These are phyloP conservation scores for Blastocystis hominis DNA, from an alignment of 352 stramenopile species.

Conservation along the genomic window DNA sequence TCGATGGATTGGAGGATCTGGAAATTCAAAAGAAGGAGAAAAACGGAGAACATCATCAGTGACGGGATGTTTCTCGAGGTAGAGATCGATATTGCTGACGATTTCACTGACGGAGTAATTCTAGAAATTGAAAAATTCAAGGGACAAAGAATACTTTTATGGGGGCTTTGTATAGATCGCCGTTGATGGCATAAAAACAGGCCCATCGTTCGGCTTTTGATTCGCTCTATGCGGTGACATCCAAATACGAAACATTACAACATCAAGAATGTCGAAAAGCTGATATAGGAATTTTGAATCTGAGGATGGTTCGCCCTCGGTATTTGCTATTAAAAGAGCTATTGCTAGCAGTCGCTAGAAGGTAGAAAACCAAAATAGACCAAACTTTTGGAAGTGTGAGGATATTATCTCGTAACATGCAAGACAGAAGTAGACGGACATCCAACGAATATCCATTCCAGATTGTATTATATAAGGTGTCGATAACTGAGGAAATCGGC, in stretches of 20 bases:
- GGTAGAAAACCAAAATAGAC: not conserved
- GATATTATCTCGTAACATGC: conserved; percentile 32
- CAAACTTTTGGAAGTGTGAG: conserved; percentile 6
- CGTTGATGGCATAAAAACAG: not conserved
- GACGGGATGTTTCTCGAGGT: not conserved
- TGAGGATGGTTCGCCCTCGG: not conserved
- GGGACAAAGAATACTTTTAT: not conserved
- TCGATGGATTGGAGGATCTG: not conserved
- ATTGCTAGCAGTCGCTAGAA: conserved; percentile 9
- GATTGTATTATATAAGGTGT: not conserved
- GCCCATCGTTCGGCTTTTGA: not conserved
- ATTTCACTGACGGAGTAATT: not conserved
- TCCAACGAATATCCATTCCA: not conserved
- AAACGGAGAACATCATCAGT: not conserved
- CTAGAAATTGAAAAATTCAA: not conserved
- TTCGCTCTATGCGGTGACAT: not conserved
- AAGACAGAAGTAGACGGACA: conserved; percentile 6
- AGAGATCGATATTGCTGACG: not conserved
- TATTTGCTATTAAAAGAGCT: not conserved
- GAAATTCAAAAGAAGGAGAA: not conserved
- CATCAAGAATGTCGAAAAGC: conserved; percentile 32
- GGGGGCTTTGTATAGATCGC: not conserved
- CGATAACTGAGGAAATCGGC: not conserved
- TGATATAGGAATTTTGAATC: not conserved
- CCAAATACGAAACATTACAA: not conserved